Conservation (phyloP, 257 asterid genomes). For the Prunella vulgaris region DNA sequence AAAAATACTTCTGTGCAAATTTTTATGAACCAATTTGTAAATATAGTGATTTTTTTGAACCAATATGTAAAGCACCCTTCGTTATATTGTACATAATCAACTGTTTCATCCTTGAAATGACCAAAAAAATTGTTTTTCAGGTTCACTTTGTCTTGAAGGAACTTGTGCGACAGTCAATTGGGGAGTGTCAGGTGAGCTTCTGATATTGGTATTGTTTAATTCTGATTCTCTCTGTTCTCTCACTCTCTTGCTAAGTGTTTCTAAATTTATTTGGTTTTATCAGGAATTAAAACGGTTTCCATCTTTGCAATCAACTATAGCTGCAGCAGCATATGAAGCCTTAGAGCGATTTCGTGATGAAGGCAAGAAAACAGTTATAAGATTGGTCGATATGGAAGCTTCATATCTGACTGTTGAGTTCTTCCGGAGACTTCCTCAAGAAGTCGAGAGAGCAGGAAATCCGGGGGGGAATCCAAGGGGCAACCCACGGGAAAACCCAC, state of each 20-base stretch:
- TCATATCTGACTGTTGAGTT: slow-evolving; percentile 84
- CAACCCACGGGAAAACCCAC: slow-evolving; percentile 7
- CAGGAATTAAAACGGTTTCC: slow-evolving; percentile 93
- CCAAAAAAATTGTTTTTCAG: slow-evolving; percentile 36
- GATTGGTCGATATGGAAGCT: slow-evolving; percentile 91
- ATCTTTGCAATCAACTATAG: slow-evolving; percentile 68
- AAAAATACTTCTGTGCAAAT: too few relatives aligned
- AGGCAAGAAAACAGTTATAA: slow-evolving; percentile 64
- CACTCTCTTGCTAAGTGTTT: background rate
- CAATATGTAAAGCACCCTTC: too few relatives aligned
- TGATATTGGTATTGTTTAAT: background rate
- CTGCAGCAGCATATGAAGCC: slow-evolving; percentile 72
- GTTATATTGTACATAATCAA: background rate
- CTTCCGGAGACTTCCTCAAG: slow-evolving; percentile 88
- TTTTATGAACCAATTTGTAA: too few relatives aligned
- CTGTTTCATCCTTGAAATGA: slow-evolving; percentile 13
- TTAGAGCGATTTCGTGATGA: slow-evolving; percentile 80
- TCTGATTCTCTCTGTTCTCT: background rate
- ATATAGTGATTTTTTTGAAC: too few relatives aligned
- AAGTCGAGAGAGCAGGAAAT: slow-evolving; percentile 61
- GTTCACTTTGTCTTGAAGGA: slow-evolving; percentile 89
- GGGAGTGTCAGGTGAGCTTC: slow-evolving; percentile 75
- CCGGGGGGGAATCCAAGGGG: slow-evolving; percentile 40
- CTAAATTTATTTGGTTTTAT: slow-evolving; percentile 16
- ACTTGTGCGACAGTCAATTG: slow-evolving; percentile 83